Evolutionary conservation across 2,329 filamentous ascomycete genomes (phyloP).

Genomic region (Davidsoniella neocaledoniae): DNA sequence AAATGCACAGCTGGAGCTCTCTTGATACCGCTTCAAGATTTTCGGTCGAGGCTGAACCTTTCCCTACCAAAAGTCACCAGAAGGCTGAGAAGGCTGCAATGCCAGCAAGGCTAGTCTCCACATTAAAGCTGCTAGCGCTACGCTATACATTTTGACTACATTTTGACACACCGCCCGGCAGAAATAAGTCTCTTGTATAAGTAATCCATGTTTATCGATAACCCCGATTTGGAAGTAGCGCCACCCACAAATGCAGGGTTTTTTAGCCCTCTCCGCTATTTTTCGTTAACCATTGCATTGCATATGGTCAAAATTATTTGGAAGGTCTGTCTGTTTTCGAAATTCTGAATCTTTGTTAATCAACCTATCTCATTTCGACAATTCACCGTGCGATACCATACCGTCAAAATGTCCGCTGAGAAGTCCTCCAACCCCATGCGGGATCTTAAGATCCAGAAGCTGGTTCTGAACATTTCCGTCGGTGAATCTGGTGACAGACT

Average conservation of each 20-base stretch:
- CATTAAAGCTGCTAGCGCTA: background rate
- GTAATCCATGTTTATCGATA: conserved; percentile 6
- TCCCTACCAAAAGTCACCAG: background rate
- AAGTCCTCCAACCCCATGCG: conserved; percentile 97
- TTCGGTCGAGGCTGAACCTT: conserved; percentile 10
- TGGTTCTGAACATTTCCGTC: conserved; percentile 98
- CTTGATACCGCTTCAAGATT: conserved; percentile 11
- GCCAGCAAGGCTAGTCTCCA: conserved; percentile 8
- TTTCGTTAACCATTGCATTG: background rate
- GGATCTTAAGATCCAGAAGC: conserved; percentile 98
- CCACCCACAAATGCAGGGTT: conserved; percentile 10
- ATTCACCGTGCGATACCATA: conserved; percentile 12
- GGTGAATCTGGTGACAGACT: conserved; percentile 99
- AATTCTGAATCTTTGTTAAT: conserved; percentile 16
- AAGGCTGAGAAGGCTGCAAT: conserved; percentile 12
- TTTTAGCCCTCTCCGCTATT: conserved; percentile 13
- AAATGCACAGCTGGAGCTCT: conserved; percentile 4
- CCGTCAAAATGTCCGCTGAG: conserved; percentile 40
- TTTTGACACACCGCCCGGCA: background rate
- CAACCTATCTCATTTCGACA: conserved; percentile 16
- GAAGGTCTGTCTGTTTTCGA: background rate
- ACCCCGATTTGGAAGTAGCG: background rate
- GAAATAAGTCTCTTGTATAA: background rate
- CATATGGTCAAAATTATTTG: conserved; percentile 5
- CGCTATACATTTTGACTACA: background rate